Conservation (phyloP, 345 rosid species). For the Corymbia maculata region DNA sequence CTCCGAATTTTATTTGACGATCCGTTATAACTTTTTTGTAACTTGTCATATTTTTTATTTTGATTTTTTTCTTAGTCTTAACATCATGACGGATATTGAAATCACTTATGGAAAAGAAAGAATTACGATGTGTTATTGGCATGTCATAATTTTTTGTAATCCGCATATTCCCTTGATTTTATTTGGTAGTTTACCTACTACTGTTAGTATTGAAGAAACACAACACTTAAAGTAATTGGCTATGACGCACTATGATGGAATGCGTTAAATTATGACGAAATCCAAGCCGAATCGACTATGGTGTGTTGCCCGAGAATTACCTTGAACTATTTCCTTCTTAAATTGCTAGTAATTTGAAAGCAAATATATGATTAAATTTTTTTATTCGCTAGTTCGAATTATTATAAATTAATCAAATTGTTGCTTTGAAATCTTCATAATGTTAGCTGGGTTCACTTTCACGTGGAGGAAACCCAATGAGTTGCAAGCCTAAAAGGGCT, state of each 20-base stretch:
- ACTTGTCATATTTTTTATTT: too few species aligned
- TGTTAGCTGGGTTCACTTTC: too few species aligned
- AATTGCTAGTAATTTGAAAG: not conserved
- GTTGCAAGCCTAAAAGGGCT: too few species aligned
- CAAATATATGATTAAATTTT: not conserved
- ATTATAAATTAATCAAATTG: not conserved
- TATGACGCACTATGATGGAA: not conserved
- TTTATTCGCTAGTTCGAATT: not conserved
- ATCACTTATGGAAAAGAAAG: too few species aligned
- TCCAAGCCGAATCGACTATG: not conserved
- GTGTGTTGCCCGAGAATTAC: not conserved
- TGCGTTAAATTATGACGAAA: not conserved
- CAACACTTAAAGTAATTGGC: not conserved
- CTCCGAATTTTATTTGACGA: too few species aligned
- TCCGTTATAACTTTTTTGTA: too few species aligned
- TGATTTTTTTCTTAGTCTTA: too few species aligned
- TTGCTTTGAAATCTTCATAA: not conserved
- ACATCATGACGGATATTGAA: too few species aligned
- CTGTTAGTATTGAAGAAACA: not conserved
- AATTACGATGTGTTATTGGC: accelerated
- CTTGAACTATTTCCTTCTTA: not conserved
- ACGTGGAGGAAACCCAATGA: too few species aligned
- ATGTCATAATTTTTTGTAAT: not conserved
- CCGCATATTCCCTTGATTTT: not conserved
- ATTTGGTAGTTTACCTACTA: not conserved